These are phyloP conservation scores for Pichia phayaonensis DNA, from an alignment of 805 yeast species.

Conservation along the genomic window DNA sequence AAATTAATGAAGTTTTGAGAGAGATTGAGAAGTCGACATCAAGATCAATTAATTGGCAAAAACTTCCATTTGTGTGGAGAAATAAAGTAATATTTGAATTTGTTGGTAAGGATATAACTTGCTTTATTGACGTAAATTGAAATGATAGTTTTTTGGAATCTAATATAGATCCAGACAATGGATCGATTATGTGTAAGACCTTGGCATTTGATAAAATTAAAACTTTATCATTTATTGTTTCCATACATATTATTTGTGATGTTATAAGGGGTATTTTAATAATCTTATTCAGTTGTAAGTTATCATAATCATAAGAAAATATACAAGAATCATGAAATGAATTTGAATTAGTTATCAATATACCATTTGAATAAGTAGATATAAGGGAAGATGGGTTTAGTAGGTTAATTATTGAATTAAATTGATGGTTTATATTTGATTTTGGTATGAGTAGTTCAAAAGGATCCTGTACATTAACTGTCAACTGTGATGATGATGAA, in stretches of 20 bases:
- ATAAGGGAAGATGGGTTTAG: background rate
- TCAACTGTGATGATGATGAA: background rate
- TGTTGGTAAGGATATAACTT: background rate
- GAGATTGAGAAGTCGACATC: background rate
- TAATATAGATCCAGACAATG: constrained; percentile 1
- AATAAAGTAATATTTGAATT: background rate
- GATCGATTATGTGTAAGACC: constrained; percentile 1
- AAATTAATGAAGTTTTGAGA: constrained; percentile 5
- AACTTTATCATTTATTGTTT: background rate
- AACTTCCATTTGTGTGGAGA: background rate
- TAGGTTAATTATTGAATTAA: background rate
- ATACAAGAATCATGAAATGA: background rate
- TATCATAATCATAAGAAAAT: background rate
- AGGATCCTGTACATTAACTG: background rate
- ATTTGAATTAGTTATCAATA: background rate
- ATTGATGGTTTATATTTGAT: background rate
- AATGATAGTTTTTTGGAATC: background rate
- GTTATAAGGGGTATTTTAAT: background rate
- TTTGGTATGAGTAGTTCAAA: background rate
- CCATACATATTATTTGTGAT: background rate
- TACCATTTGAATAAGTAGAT: constrained; percentile 1
- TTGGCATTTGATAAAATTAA: background rate
- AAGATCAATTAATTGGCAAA: background rate
- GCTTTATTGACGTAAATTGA: constrained; percentile 3
- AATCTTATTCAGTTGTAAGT: background rate